Base-by-base conservation (phyloP, 2,329 filamentous ascomycete genomes). In the Lasiodiplodia hormozganensis region DNA sequence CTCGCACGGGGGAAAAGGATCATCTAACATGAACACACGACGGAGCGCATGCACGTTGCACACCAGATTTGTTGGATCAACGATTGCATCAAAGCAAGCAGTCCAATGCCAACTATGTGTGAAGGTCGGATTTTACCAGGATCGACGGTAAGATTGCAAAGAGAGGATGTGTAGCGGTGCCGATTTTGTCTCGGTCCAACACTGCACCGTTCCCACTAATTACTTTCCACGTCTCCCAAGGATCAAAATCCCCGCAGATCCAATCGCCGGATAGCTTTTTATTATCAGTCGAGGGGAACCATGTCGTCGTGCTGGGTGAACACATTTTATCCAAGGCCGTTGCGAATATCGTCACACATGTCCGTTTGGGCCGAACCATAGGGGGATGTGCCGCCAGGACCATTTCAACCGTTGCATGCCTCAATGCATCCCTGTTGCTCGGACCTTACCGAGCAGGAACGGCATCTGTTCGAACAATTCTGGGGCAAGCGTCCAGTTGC, bases 401-500 rank as follows among this genome's bases (percentile, higher is more conserved):
- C n/a, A 11, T 11, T 10, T 36, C 49, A 16, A 18, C 34, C 12
- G 23, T 21, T 23, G 18, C 18, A 16, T 23, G 40, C 11, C 25
- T 18, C 60, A 64, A 64, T 64, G 60, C 47, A 64, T 64, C 12
- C 60, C 60, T n/a, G 60, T 64, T 4, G 60, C 60, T 6, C 60
- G 60, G 6, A 64, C 51, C 25, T 65, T 68, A 2, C 67, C 67
- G 7, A 68, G 64, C 34, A 68, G 58, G 51, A 56, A 68, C 25
- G 67, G 67, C 67, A 74, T 74, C 23, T 76, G 73, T 31, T 74
- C 72, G n/a, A 70, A 62, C 52, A 74, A 69, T 8, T 57, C 14
- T 1, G 71, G 64, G 2, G 72, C 68, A 36, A 74, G 73, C 34
- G 76, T 75, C 54, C 76, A 70, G 40, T 75, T 71, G 52, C 72